Conservation (phyloP, 495 filamentous ascomycete species). For the Xylaria scruposa region DNA sequence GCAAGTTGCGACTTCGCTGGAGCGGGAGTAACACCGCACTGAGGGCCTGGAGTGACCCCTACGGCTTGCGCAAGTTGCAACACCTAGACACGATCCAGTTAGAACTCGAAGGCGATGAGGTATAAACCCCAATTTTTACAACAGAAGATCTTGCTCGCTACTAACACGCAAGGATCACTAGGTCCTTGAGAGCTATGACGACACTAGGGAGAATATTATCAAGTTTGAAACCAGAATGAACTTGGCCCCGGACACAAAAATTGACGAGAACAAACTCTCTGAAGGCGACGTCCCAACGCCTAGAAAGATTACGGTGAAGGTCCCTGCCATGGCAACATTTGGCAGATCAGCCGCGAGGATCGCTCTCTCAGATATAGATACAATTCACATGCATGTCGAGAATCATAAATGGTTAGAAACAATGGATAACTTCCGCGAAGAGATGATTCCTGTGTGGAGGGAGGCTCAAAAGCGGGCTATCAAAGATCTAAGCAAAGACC, state of each 20-base stretch:
- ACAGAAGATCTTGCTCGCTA: background rate
- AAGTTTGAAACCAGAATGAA: background rate
- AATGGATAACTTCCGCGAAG: conserved; percentile 2
- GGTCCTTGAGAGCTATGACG: conserved; percentile 4
- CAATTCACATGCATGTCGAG: background rate
- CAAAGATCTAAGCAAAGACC: background rate
- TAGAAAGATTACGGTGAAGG: background rate
- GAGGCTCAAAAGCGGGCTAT: background rate
- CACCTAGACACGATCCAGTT: background rate
- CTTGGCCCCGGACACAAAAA: background rate
- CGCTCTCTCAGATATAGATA: background rate
- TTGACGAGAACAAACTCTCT: background rate
- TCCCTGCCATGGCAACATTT: background rate
- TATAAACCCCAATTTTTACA: background rate
- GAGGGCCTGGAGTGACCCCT: conserved; percentile 5
- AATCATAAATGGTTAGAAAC: conserved; percentile 10
- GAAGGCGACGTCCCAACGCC: background rate
- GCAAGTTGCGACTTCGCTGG: background rate
- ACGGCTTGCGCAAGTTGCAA: background rate
- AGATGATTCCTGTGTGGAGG: background rate
- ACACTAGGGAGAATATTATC: background rate
- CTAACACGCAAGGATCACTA: background rate
- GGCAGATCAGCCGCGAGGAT: conserved; percentile 1
- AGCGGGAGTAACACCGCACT: conserved; percentile 2
- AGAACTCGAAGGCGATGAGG: background rate